A percentile compares a stretch with the other conserved stretches of the same genome.
These are phyloP conservation scores for Mycena polygramma DNA, from an alignment of 768 basidiomycete genomes.

Conservation along the genomic window DNA sequence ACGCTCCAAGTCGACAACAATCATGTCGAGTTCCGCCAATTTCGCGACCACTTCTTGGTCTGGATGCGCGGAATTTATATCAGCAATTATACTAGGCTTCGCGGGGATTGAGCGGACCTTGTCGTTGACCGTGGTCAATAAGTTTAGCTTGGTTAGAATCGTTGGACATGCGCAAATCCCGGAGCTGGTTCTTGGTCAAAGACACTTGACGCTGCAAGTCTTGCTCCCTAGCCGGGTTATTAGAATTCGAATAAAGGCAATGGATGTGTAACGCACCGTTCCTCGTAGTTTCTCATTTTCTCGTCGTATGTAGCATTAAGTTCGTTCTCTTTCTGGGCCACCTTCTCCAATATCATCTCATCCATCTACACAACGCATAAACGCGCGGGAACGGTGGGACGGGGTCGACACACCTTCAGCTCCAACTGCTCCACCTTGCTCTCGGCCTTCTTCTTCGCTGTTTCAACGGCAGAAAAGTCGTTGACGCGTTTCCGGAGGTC, in stretches of 20 bases:
- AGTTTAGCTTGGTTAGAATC: conserved; percentile 95
- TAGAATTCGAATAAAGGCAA: background rate
- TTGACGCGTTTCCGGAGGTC: conserved; percentile 79
- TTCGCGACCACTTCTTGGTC: conserved; percentile 94
- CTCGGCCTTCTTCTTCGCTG: conserved; percentile 83
- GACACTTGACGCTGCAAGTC: conserved; percentile 93
- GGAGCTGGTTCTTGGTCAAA: conserved; percentile 89
- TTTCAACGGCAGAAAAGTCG: conserved; percentile 75
- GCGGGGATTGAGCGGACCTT: conserved; percentile 63
- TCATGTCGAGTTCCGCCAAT: conserved; percentile 94
- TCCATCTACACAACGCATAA: conserved; percentile 80
- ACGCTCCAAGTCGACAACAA: conserved; percentile 92
- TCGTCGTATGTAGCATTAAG: conserved; percentile 98
- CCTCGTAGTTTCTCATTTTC: conserved; percentile 94
- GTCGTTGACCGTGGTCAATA: conserved; percentile 89
- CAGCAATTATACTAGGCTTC: background rate
- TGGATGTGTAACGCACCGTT: conserved; percentile 69
- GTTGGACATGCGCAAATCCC: conserved; percentile 90
- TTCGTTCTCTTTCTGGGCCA: conserved; percentile 95
- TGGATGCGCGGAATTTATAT: conserved; percentile 42
- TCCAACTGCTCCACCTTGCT: conserved; percentile 82
- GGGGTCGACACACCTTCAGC: conserved; percentile 69
- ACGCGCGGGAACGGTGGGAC: conserved; percentile 1
- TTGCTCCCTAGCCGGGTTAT: conserved; percentile 74
- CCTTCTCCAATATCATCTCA: conserved; percentile 88